Conservation (phyloP, 305 asterid genomes). For the Fraxinus sp. region DNA sequence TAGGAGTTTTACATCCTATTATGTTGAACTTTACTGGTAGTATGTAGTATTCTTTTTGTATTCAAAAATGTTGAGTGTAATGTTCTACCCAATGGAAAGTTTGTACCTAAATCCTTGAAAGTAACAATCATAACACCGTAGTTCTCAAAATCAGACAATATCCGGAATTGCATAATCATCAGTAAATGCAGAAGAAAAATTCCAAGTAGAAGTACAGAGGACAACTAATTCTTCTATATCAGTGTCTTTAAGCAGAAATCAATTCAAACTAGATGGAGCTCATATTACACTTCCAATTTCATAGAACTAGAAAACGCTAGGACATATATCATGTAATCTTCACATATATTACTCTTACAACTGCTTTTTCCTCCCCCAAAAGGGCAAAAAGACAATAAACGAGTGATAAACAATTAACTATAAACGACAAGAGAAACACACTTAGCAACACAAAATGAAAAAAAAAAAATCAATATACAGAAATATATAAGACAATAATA, state of each 20-base stretch:
- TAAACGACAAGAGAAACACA: not conserved
- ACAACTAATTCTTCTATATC: not conserved
- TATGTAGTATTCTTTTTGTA: not conserved
- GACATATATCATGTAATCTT: not conserved
- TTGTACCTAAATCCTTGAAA: not conserved
- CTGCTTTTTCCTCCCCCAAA: not conserved
- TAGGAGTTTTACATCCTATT: not conserved
- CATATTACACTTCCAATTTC: not conserved
- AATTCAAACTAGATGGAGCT: not conserved
- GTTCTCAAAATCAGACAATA: not conserved
- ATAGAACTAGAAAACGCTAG: not conserved
- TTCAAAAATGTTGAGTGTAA: not conserved
- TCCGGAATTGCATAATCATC: not conserved
- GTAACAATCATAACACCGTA: not conserved
- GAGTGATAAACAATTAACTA: not conserved
- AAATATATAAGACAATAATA: not conserved
- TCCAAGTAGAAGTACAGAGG: not conserved
- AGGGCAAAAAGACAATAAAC: not conserved
- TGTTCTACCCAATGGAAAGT: not conserved
- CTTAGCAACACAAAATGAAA: not conserved
- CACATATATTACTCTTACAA: not conserved
- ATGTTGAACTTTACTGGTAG: not conserved
- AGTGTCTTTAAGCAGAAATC: conserved; percentile 2
- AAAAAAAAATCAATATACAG: not conserved
- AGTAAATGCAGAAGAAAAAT: not conserved